Evolutionary conservation across 2,329 filamentous ascomycete species (phyloP).

Genomic region (Colletotrichum sp.): DNA sequence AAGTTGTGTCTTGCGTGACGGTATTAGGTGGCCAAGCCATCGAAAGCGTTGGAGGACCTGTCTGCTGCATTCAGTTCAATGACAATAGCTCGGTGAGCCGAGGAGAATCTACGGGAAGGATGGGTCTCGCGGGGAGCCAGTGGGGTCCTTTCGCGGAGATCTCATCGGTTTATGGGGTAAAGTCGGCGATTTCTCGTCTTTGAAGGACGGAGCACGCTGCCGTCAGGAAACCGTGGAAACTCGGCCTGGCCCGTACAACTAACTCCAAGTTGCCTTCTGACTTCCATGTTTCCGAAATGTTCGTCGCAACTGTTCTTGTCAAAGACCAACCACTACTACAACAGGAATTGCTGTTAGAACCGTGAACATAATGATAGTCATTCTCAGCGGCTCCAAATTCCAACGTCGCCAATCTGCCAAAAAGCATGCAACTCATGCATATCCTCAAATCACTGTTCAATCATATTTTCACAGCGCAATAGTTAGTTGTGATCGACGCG

Average conservation of each 20-base stretch:
- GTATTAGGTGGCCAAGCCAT: neutral
- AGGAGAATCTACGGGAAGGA: neutral
- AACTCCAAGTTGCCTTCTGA: neutral
- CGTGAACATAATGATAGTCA: too few relatives aligned
- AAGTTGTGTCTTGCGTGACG: neutral
- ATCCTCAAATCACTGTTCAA: too few relatives aligned
- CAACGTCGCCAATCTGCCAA: neutral
- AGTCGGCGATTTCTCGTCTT: neutral
- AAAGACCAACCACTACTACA: neutral
- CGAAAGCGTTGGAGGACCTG: neutral
- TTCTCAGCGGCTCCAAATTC: neutral
- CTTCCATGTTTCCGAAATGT: neutral
- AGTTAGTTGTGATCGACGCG: neutral
- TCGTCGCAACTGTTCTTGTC: neutral
- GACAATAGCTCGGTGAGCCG: neutral
- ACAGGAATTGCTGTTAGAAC: too few relatives aligned
- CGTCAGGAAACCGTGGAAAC: neutral
- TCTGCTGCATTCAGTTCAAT: neutral
- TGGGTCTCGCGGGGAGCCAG: conserved; percentile 10
- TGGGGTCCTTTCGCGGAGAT: neutral
- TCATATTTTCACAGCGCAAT: neutral
- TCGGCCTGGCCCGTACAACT: neutral
- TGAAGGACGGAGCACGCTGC: neutral
- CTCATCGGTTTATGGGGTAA: neutral
- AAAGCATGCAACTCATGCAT: neutral